Base-by-base conservation (phyloP, 306 rosid genomes). In the Rosa multiflora region DNA sequence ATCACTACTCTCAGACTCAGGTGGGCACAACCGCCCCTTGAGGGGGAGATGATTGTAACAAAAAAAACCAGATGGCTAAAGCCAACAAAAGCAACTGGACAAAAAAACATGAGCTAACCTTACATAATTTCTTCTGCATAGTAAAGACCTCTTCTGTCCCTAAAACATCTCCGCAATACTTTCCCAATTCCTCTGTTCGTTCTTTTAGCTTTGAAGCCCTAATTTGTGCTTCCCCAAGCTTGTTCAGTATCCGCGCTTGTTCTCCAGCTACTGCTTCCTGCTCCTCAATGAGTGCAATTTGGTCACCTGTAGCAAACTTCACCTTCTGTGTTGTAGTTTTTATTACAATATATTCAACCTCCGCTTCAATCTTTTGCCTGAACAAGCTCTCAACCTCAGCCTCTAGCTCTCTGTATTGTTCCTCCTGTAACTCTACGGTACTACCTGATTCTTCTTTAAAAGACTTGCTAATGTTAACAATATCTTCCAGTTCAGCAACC, bases 11-110 rank as follows among this genome's bases (percentile, higher is more conserved):
- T 67, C 74, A 67, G 78, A 78, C 75, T 89, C 85, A 94, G 10
- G 97, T 94, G 83, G 98, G 98, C 70, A 92, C 98, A 88, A 75
- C 89, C 62, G 67, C 67, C 85, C 82, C 90, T 32, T 85, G 68
- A 81, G 73, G 75, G 84, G 80, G 83, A 0, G 90, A 83, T 68
- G 84, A 79, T 86, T 81, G 91, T 74, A 81, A 88, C 74, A 80
- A 61, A 69, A 81, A 80, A 58, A 72, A 3, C 92, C 91, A 91
- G 58, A 88, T 67, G 55, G 77, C 86, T 55, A 88, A 58, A 66
- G 83, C 43, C 79, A 94, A 81, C 80, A 92, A 69, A 63, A 89
- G 48, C 51, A 88, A 66, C 88, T 92, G 97, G 70, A 84, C 4
- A 75, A 79, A 74, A 74, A 93, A 77, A 90, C 82, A 89, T 59